phyloP scores from a whole-genome alignment of 1,139 yeast genomes.

The Pichia cactophila region DNA sequence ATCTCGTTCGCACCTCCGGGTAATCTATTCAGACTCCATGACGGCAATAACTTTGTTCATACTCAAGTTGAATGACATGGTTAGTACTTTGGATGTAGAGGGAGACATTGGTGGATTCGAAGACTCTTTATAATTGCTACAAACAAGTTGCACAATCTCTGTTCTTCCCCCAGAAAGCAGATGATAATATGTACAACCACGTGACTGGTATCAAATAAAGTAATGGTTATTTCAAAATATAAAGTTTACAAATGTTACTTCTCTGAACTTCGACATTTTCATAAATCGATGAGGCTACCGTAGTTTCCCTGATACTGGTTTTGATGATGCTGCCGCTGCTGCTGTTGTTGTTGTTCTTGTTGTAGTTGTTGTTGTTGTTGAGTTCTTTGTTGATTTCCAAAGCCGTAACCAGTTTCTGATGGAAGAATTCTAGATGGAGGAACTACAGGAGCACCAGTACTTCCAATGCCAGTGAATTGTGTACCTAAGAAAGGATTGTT shows the following conservation, averaged over 20 bases:
- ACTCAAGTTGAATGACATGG: no score
- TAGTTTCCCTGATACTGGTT: slow-evolving; percentile 24
- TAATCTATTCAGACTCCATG: no score
- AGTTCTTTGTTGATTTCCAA: slow-evolving; percentile 51
- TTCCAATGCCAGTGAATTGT: slow-evolving; percentile 69
- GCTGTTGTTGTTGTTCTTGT: slow-evolving; percentile 10
- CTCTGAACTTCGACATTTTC: neutral
- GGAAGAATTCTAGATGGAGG: slow-evolving; percentile 34
- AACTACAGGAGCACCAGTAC: slow-evolving; percentile 26
- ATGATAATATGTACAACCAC: no score
- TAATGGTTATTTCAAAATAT: no score
- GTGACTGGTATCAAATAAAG: no score
- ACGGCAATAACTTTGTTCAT: no score
- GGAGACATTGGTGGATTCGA: no score
- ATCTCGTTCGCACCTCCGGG: no score
- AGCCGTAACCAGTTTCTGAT: slow-evolving; percentile 85
- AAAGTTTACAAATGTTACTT: neutral
- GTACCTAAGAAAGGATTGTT: slow-evolving; percentile 64
- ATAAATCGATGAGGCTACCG: slow-evolving; percentile 33
- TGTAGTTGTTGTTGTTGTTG: slow-evolving; percentile 20
- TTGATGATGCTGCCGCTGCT: slow-evolving; percentile 28
- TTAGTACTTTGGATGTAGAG: no score
- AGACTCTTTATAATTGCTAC: no score
- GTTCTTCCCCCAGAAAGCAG: no score
- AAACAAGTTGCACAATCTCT: no score